Percentiles rank a stretch among this genome's conserved stretches.
These are phyloP conservation scores for Verticillium isaacii DNA, from an alignment of 2,329 filamentous ascomycete species.

Conservation along the genomic window DNA sequence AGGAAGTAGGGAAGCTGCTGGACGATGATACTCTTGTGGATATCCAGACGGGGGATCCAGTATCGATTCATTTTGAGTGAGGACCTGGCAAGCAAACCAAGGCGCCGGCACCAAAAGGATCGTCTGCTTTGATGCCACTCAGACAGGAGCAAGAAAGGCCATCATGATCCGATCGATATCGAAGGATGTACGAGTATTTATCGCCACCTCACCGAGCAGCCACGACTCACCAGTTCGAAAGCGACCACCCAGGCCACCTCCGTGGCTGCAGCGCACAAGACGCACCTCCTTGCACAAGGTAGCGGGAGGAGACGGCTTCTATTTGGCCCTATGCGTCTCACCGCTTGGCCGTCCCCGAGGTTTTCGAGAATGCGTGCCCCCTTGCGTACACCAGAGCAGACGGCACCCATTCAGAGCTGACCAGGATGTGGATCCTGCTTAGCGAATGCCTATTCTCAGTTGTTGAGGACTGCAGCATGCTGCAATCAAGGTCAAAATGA, in stretches of 20 bases:
- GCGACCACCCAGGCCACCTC: neutral
- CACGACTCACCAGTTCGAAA: neutral
- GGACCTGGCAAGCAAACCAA: neutral
- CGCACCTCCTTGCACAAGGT: neutral
- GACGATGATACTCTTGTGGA: conserved; percentile 56
- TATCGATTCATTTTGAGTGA: conserved; percentile 47
- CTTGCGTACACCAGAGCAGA: neutral
- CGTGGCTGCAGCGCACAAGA: neutral
- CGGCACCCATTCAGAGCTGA: neutral
- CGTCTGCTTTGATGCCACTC: neutral
- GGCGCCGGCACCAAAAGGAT: neutral
- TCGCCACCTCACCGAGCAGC: conserved; percentile 5
- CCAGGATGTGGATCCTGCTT: neutral
- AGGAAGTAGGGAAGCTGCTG: conserved; percentile 55
- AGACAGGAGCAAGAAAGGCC: neutral
- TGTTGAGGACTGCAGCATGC: conserved; percentile 8
- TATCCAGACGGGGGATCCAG: conserved; percentile 56
- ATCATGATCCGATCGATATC: neutral
- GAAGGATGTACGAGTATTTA: conserved; percentile 10
- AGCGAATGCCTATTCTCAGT: conserved; percentile 3
- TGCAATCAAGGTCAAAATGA: conserved; percentile 12
- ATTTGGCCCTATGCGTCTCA: neutral
- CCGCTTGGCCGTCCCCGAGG: neutral
- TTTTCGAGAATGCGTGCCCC: neutral
- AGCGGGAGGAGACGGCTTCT: neutral